Evolutionary conservation across 2,329 filamentous ascomycete genomes (phyloP), one percentile per base, ranked within the genome.

Genomic region (Fonsecaea pedrosoi): DNA sequence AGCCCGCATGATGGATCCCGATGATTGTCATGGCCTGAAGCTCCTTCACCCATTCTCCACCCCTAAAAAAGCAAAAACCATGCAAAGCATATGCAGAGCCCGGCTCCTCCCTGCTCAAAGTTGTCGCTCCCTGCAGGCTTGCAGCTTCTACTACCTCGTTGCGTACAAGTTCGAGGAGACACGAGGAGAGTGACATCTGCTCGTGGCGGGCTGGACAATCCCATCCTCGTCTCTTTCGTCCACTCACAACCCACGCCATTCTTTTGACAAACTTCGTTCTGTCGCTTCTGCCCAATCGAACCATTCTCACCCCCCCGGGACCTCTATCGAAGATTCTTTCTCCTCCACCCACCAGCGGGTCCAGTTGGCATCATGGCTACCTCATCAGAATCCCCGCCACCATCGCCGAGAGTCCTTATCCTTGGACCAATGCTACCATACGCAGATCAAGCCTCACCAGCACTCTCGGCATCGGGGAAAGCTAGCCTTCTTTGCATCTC

Each of bases 251-350:
- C 45, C 8, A 34, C 32, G n/a, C 45, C 32, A 35, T 60, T 34
- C 5, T 60, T 40, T 54, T 53, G 59, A 54, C 59, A 61, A 42
- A 61, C 30, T 61, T 61, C 59, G 59, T 61, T 61, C 59, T 61
- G 59, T 45, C 32, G 38, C 38, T 32, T 57, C 32, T 53, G 34
- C 38, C 59, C 59, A 61, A 61, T 61, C 45, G 30, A 50, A 32
- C 45, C 25, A 25, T 25, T 25, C 25, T 21, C 18, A 1, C 21
- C 5, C 18, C 45, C 34, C 18, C 59, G 3, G 12, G 0, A 6
- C 25, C 32, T 12, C 9, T 32, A 54, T 61, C 59, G 59, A 61
- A 38, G 45, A 38, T 30, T 53, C 59, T 60, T 35, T 15, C n/a
- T 45, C 38, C 38, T 42, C 59, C 53, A 35, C 35, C 1, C 9